Evolutionary conservation across 129 eudicot genomes (phyloP), one percentile per base, ranked within the genome.

Genomic region (Helianthus tuberosus): DNA sequence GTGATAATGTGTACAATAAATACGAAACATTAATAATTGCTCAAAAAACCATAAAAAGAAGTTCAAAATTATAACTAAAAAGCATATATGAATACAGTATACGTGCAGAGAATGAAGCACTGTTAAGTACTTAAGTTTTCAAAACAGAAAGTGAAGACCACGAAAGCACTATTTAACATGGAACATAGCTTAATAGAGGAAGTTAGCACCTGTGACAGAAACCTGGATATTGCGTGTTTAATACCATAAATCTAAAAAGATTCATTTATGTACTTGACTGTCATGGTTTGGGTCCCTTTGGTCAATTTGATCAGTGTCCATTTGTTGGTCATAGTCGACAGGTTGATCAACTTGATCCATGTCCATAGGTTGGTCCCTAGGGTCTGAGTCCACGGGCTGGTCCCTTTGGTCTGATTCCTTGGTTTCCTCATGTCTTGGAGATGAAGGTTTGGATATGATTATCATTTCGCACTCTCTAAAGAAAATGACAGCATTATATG

Each of bases 241-340:
- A 50, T 27, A 27, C 52, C 63, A 27, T 27, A 27, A 38, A 51
- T 51, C 78, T 27, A 68, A 1, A 68, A 54, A 3, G 58, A 73
- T 73, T 74, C 62, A 25, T 85, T 57, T 76, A 74, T 82, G 86
- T n/a, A 62, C 78, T 38, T 68, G 68, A 81, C 52, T 80, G 58
- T 80, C 83, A 8, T 41, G 1, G 36, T 8, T 32, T 10, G 29
- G 8, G 36, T 16, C 52, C 51, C 15, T 20, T 44, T 16, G 46
- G 32, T 27, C 32, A 27, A 27, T 1, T 39, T 39, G 46, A 5
- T 39, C 8, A 1, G 46, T 39, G 2, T 8, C 2, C 32, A 27
- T 27, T 27, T 1, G 7, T 39, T 39, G 52, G 36, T 66, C n/a
- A 1, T 15, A 41, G 54, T 44, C 53, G 4, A 43, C 32, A 3